Evolutionary conservation across 108 stramenopile genomes (phyloP), one percentile per base, ranked within the genome.

Genomic region (Nitzschia inconspicua): DNA sequence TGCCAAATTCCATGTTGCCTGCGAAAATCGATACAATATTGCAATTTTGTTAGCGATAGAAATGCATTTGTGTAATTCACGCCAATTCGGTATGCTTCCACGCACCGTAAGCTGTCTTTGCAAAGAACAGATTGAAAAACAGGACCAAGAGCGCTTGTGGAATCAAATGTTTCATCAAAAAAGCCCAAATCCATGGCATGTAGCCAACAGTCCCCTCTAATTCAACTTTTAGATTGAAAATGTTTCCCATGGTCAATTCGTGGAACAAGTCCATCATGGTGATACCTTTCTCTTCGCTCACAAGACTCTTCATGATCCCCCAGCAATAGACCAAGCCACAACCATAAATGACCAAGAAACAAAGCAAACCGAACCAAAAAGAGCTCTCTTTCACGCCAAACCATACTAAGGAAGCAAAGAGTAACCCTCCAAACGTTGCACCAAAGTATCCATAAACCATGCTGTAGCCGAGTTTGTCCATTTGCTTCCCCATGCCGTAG

Each of bases 91-190:
- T 3, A 22, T 2, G 6, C 6, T 19, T 19, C 24, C 2, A 44
- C 35, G 2, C 14, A 35, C 51, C 63, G n/a, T 41, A 24, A 1
- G 24, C 40, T 16, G 36, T 61, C 14, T 56, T 14, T 24, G 50
- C 49, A 26, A 67, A 48, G 14, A 49, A 57, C 35, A 68, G 42
- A 42, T 68, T 68, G 48, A 65, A 20, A 18, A 77, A 68, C 7
- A 83, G 60, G 0, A 76, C 52, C 18, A 78, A 18, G 16, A 83
- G 41, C 10, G 73, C 44, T 10, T 70, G 82, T 8, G 72, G 71
- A 34, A 73, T 65, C 24, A 80, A 36, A 40, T 76, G 70, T 37
- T 74, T 73, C 26, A 80, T 70, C 22, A 78, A 41, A 14, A 80
- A 22, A 10, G 52, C 60, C 83, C 83, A 84, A 13, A 59, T 47